A percentile compares a stretch with the other conserved stretches of the same genome.
These are phyloP conservation scores for Fusarium irregulare DNA, from an alignment of 2,329 filamentous ascomycete genomes.

Conservation along the genomic window DNA sequence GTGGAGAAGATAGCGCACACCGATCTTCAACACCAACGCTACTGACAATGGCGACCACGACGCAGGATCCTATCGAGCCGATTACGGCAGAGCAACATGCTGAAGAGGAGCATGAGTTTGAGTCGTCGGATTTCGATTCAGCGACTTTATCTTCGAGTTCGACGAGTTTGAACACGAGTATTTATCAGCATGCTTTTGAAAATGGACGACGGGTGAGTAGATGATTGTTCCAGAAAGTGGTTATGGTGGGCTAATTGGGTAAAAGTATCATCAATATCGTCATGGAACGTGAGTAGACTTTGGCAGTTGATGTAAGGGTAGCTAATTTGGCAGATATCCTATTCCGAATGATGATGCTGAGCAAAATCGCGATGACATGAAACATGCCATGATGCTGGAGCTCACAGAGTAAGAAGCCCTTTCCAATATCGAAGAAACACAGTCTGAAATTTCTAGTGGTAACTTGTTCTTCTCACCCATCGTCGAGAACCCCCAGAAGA, in stretches of 20 bases:
- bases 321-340: slow-evolving; percentile 43
- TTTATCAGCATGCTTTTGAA: slow-evolving; percentile 42
- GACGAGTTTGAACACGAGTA: slow-evolving; percentile 38
- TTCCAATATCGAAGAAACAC: no score
- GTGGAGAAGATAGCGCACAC: neutral
- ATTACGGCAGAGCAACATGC: slow-evolving; percentile 5
- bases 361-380: slow-evolving; percentile 44
- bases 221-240: accelerated
- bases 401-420: slow-evolving; percentile 38
- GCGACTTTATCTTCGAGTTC: slow-evolving; percentile 28
- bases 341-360: slow-evolving; percentile 46
- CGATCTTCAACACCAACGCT: neutral
- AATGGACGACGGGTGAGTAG: slow-evolving; percentile 40
- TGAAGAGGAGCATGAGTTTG: slow-evolving; percentile 37
- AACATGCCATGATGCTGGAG: slow-evolving; percentile 49
- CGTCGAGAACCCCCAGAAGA: slow-evolving; percentile 28
- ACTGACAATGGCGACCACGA: slow-evolving; percentile 6
- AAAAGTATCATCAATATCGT: slow-evolving; percentile 42
- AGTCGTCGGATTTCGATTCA: slow-evolving; percentile 36
- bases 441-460: slow-evolving; percentile 15
- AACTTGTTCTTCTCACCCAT: slow-evolving; percentile 39
- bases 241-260: neutral
- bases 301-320: no score
- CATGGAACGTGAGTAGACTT: slow-evolving; percentile 44
- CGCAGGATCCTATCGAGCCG: slow-evolving; percentile 21